Conservation (phyloP, 495 filamentous ascomycete genomes). For the Hypoxylon fuscum region DNA sequence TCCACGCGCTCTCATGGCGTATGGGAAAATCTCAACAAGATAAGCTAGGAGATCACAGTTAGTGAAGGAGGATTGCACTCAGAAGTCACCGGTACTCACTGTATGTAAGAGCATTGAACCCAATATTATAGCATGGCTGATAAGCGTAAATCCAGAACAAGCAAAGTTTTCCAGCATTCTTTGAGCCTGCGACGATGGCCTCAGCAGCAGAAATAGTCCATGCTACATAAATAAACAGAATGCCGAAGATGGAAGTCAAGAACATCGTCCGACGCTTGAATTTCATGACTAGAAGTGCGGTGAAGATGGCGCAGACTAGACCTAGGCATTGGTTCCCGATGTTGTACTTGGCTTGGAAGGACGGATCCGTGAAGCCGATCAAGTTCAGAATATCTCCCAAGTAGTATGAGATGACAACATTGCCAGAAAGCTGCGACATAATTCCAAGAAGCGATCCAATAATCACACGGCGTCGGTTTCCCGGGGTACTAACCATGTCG, state of each 20-base stretch:
- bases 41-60: conserved; percentile 51
- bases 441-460: conserved; percentile 66
- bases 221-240: conserved; percentile 58
- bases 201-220: conserved; percentile 62
- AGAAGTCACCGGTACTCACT: conserved; percentile 47
- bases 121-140: conserved; percentile 66
- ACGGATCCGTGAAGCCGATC: conserved; percentile 54
- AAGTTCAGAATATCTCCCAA: conserved; percentile 54
- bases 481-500: conserved; percentile 63
- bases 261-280: conserved; percentile 63
- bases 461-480: conserved; percentile 65
- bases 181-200: conserved; percentile 48
- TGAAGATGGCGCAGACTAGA: conserved; percentile 56
- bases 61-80: neutral
- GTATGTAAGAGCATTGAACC: conserved; percentile 67
- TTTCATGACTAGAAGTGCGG: conserved; percentile 56
- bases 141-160: conserved; percentile 67
- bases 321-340: conserved; percentile 62
- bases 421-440: conserved; percentile 73
- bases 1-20: conserved; percentile 63
- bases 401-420: conserved; percentile 68
- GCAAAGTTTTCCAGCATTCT: conserved; percentile 54
- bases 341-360: conserved; percentile 62
- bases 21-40: conserved; percentile 68
- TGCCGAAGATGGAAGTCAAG: conserved; percentile 54